Evolutionary conservation across 768 basidiomycete species (phyloP).

Genomic region (Leucogyrophana mollusca): DNA sequence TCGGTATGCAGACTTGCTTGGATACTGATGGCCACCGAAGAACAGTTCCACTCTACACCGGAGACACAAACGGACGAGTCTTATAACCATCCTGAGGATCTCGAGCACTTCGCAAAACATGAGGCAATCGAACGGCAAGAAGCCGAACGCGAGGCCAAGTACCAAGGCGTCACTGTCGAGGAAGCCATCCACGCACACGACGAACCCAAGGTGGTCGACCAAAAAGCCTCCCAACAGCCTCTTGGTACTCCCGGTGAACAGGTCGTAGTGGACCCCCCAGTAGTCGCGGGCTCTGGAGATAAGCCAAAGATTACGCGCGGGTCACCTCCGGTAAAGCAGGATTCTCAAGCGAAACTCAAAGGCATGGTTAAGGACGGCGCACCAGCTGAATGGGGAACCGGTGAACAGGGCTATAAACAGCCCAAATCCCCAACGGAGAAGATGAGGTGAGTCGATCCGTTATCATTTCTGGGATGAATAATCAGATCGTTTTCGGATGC

Average conservation of each 20-base stretch:
- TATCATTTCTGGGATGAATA: neutral
- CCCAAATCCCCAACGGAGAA: constrained; percentile 76
- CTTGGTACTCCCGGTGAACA: constrained; percentile 12
- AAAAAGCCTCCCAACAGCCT: constrained; percentile 17
- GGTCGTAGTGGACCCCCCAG: constrained; percentile 17
- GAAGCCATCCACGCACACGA: constrained; percentile 63
- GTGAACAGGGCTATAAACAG: constrained; percentile 66
- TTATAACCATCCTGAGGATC: constrained; percentile 90
- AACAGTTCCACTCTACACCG: constrained; percentile 91
- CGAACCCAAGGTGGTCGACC: constrained; percentile 29
- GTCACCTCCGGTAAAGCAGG: constrained; percentile 66
- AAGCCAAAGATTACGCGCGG: constrained; percentile 56
- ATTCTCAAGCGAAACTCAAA: constrained; percentile 61
- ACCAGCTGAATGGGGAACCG: constrained; percentile 71
- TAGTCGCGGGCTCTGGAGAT: constrained; percentile 19
- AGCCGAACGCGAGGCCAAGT: constrained; percentile 80
- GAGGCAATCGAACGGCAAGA: constrained; percentile 82
- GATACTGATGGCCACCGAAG: constrained; percentile 35
- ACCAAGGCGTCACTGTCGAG: constrained; percentile 77
- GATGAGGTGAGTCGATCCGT: constrained; percentile 52
- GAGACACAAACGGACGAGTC: constrained; percentile 97
- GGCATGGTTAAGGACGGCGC: constrained; percentile 51
- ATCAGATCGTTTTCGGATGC: constrained; percentile 4
- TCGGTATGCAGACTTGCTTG: neutral
- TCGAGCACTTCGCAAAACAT: constrained; percentile 91